Base-by-base conservation (phyloP, 148 eudicot species). In the Dysphania ambrosioides region DNA sequence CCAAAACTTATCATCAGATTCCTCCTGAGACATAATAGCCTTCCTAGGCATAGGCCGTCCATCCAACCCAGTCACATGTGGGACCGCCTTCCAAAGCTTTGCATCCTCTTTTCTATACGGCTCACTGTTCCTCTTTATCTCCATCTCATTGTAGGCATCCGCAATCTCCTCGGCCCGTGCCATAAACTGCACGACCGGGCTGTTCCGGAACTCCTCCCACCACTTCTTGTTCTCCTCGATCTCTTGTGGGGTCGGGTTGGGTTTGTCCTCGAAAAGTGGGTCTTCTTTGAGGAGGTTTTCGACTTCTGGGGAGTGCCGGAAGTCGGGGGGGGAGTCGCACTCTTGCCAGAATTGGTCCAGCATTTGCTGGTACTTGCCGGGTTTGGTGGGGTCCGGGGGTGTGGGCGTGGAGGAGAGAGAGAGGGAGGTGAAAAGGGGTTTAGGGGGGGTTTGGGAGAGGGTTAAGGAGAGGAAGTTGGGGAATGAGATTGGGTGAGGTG, bases 41-140 rank as follows among this genome's bases (percentile, higher is more conserved):
- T 84, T 93, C 68, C 98, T 83, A 1, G 90, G 88, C 96, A 93
- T 90, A 2, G 98, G 98, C 80, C 98, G 74, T 4, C 98, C 98
- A 76, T 93, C 98, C 31, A 91, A 82, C 38, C 98, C 98, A 49
- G 76, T 81, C 64, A 93, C 93, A 85, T 86, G 41, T 1, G 98
- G 98, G 35, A 90, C 13, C 3, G 77, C 79, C 68, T 85, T 76
- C 96, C 96, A 93, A 23, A 85, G 73, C 65, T 87, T 85, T 63
- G 75, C 68, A 73, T 93, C 97, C 71, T 90, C 96, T 0, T 44
- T 65, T 34, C 81, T 59, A 53, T 82, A 93, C 2, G 97, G 97
- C 0, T 41, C 56, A 11, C 77, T 68, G 82, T 93, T 93, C 68
- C 61, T 83, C 76, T 80, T 72, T 19, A 93, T 83, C 82, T 90